Evolutionary conservation across 345 rosid genomes (phyloP).

Genomic region (Litchi chinensis): DNA sequence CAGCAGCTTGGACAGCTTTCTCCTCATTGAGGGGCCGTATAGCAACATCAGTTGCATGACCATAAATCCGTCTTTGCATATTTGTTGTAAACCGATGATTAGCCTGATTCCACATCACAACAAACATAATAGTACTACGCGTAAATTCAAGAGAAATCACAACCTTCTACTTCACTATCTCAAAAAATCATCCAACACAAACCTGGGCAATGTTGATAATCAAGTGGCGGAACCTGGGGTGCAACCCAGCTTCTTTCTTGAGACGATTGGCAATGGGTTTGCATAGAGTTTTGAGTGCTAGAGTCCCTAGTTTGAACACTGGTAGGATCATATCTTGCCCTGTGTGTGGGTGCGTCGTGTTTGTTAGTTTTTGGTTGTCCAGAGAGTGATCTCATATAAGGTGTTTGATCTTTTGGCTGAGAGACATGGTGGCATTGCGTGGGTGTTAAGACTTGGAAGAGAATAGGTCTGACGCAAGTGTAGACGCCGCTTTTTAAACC

Average conservation of each 20-base stretch:
- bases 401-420: slow-evolving; percentile 15
- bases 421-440: not conserved
- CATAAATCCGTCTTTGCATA: slow-evolving; percentile 71
- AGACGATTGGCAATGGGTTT: slow-evolving; percentile 86
- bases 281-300: slow-evolving; percentile 65
- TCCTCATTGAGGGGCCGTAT: slow-evolving; percentile 82
- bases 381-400: not conserved
- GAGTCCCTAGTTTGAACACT: slow-evolving; percentile 72
- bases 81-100: slow-evolving; percentile 72
- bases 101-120: slow-evolving; percentile 40
- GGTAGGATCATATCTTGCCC: slow-evolving; percentile 50
- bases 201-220: slow-evolving; percentile 88
- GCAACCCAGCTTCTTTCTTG: slow-evolving; percentile 70
- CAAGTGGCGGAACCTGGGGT: slow-evolving; percentile 69
- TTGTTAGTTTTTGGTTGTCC: too few relatives aligned
- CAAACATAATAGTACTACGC: not conserved
- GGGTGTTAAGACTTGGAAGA: not conserved
- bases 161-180: not conserved
- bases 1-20: slow-evolving; percentile 85
- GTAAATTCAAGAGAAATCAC: not conserved
- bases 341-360: not conserved
- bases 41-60: slow-evolving; percentile 64
- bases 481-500: not conserved
- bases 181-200: not conserved
- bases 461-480: not conserved